phyloP scores from a whole-genome alignment of 2,329 filamentous ascomycete genomes.

The Xylariaceae sp. region DNA sequence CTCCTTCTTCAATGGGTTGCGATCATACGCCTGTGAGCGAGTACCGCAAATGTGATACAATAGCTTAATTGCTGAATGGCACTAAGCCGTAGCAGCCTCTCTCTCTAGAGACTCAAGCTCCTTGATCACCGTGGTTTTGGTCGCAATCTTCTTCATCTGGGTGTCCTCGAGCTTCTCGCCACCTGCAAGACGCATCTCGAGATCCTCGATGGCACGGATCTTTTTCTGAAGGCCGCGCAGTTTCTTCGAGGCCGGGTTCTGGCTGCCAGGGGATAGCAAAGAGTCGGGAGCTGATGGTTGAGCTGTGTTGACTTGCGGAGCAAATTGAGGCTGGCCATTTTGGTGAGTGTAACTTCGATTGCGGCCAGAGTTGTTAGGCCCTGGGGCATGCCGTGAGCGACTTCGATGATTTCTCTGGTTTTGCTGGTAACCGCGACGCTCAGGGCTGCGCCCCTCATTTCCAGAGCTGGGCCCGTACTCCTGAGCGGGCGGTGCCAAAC shows the following conservation, averaged over 20 bases:
- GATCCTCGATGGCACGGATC: slow-evolving; percentile 92
- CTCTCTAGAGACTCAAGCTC: slow-evolving; percentile 65
- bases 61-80: too few relatives aligned
- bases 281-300: slow-evolving; percentile 45
- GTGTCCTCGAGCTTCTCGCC: slow-evolving; percentile 98
- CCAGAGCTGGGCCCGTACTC: slow-evolving; percentile 40
- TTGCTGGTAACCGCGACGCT: slow-evolving; percentile 58
- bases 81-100: slow-evolving; percentile 24
- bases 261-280: slow-evolving; percentile 40
- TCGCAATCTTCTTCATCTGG: slow-evolving; percentile 96
- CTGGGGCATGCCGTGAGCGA: slow-evolving; percentile 51
- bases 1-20: too few relatives aligned
- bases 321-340: slow-evolving; percentile 28
- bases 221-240: slow-evolving; percentile 92
- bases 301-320: slow-evolving; percentile 29
- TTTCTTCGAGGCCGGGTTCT: slow-evolving; percentile 86
- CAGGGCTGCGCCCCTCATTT: slow-evolving; percentile 59
- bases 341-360: slow-evolving; percentile 50
- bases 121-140: slow-evolving; percentile 76
- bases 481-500: slow-evolving; percentile 45
- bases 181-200: slow-evolving; percentile 92
- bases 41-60: too few relatives aligned
- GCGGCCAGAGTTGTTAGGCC: slow-evolving; percentile 42
- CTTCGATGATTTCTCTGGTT: slow-evolving; percentile 47
- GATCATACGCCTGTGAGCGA: too few relatives aligned